phyloP scores from a whole-genome alignment of 805 yeast species.

The Maudiozyma bulderi region DNA sequence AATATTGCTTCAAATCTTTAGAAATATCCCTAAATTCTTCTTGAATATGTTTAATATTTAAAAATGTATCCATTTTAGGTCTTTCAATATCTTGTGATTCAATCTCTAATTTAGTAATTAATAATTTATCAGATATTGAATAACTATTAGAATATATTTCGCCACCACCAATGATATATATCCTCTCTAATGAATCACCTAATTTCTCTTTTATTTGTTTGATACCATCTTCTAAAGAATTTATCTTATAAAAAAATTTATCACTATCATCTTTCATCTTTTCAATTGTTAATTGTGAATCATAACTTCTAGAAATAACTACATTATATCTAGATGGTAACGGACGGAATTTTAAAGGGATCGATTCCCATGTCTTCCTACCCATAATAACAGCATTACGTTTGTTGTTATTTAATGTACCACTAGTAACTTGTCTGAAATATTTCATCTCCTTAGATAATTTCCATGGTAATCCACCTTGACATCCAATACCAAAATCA shows the following conservation, averaged over 20 bases:
- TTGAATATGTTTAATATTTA: constrained; percentile 30
- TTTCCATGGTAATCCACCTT: constrained; percentile 83
- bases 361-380: constrained; percentile 90
- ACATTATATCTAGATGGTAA: constrained; percentile 66
- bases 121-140: constrained; percentile 41
- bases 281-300: constrained; percentile 2
- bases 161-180: constrained; percentile 89
- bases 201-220: constrained; percentile 14
- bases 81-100: constrained; percentile 12
- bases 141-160: constrained; percentile 60
- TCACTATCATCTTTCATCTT: constrained; percentile 3
- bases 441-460: constrained; percentile 76
- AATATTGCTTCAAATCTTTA: constrained; percentile 31
- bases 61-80: constrained; percentile 63
- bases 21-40: constrained; percentile 16
- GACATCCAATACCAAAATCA: constrained; percentile 70
- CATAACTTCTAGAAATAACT: constrained; percentile 48
- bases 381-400: constrained; percentile 90
- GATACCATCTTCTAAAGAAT: constrained; percentile 39
- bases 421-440: constrained; percentile 64
- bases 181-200: constrained; percentile 35
- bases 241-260: constrained; percentile 22
- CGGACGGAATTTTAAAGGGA: constrained; percentile 78
- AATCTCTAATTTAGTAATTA: constrained; percentile 57
- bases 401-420: constrained; percentile 27